phyloP scores from a whole-genome alignment of 2,329 filamentous ascomycete genomes.

The Aspergillus fumigatus region DNA sequence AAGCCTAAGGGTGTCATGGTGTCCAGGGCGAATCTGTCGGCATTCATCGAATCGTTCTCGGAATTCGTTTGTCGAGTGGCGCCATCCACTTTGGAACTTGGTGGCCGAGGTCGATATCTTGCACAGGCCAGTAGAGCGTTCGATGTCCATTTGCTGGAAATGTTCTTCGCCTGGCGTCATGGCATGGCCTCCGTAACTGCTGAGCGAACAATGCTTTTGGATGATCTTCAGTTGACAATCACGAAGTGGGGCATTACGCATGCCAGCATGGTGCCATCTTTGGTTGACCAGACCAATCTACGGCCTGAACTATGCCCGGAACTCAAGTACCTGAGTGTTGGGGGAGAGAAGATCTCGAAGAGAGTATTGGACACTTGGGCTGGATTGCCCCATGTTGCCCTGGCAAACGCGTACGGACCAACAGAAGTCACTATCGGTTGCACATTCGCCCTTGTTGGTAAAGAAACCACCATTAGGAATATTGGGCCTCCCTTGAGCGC shows the following conservation, averaged over 20 bases:
- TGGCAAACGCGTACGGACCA: slow-evolving; percentile 33
- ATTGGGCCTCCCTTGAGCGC: slow-evolving; percentile 26
- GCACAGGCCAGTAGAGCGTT: slow-evolving; percentile 32
- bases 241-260: slow-evolving; percentile 26
- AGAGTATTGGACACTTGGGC: slow-evolving; percentile 30
- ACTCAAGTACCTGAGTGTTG: slow-evolving; percentile 27
- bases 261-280: slow-evolving; percentile 27
- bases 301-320: slow-evolving; percentile 21
- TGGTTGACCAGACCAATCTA: slow-evolving; percentile 22
- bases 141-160: slow-evolving; percentile 27
- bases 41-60: slow-evolving; percentile 27
- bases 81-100: slow-evolving; percentile 20
- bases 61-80: slow-evolving; percentile 23
- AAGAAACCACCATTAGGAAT: slow-evolving; percentile 23
- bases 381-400: slow-evolving; percentile 16
- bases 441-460: slow-evolving; percentile 22
- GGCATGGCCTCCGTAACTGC: slow-evolving; percentile 25
- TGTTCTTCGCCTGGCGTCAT: slow-evolving; percentile 29
- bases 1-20: slow-evolving; percentile 97
- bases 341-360: slow-evolving; percentile 35
- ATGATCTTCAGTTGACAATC: slow-evolving; percentile 22
- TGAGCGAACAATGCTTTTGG: slow-evolving; percentile 22
- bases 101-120: slow-evolving; percentile 28
- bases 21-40: slow-evolving; percentile 51
- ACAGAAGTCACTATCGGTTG: slow-evolving; percentile 35